Conservation (phyloP, 768 basidiomycete genomes). For the Coprinopsis cinerea region DNA sequence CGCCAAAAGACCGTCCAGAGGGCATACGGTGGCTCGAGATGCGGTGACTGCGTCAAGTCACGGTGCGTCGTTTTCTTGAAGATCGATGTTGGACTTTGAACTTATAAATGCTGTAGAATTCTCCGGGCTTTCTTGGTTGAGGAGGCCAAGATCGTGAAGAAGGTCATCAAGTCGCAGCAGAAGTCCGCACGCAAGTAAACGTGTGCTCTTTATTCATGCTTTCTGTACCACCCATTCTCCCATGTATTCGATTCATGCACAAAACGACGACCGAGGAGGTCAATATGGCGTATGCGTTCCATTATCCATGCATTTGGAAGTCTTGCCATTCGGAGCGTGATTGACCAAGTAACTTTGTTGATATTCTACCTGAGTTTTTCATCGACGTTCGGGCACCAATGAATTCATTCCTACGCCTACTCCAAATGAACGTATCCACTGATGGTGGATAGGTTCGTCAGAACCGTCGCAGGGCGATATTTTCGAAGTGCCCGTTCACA, state of each 20-base stretch:
- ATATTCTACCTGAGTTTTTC: no score
- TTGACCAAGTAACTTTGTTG: no score
- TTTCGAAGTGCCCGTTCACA: no score
- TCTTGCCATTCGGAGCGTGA: no score
- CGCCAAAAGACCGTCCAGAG: constrained; percentile 94
- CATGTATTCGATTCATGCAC: constrained; percentile 21
- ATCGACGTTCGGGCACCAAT: no score
- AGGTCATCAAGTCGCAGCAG: constrained; percentile 92
- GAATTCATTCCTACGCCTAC: no score
- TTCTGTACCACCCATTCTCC: constrained; percentile 19
- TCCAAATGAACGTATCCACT: no score
- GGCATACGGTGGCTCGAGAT: constrained; percentile 97
- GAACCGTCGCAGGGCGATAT: no score
- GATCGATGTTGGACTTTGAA: constrained; percentile 5
- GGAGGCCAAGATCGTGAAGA: constrained; percentile 99
- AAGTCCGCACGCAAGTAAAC: constrained; percentile 41
- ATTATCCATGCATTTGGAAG: not conserved
- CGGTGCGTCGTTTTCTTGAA: constrained; percentile 48
- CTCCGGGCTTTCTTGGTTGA: constrained; percentile 98
- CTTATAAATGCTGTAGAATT: constrained; percentile 50
- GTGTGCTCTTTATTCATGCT: constrained; percentile 16
- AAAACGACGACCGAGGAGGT: constrained; percentile 18
- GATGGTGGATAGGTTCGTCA: no score
- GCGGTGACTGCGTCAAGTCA: constrained; percentile 92
- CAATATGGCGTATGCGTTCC: constrained; percentile 7